These are phyloP conservation scores for Fusarium sp. DNA, from an alignment of 2,329 filamentous ascomycete species.

Conservation along the genomic window DNA sequence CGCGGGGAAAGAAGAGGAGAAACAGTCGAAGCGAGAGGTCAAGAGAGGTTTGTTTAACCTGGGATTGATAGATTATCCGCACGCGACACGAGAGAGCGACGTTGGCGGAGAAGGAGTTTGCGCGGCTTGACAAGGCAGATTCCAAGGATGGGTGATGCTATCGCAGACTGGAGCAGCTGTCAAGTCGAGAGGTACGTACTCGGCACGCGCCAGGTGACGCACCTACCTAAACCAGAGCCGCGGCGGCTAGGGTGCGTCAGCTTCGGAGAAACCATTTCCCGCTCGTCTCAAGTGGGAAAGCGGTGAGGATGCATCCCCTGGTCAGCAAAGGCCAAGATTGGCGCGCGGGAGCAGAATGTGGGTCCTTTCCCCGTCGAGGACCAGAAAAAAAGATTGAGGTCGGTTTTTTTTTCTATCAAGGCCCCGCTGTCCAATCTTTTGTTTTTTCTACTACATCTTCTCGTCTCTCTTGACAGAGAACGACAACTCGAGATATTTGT, in stretches of 20 bases:
- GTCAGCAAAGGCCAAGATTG: slow-evolving; percentile 34
- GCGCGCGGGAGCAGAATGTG: slow-evolving; percentile 23
- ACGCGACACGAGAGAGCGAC: slow-evolving; percentile 1
- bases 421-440: slow-evolving; percentile 24
- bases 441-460: slow-evolving; percentile 20
- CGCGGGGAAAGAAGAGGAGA: slow-evolving; percentile 5
- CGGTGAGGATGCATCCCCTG: slow-evolving; percentile 24
- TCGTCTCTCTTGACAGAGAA: slow-evolving; percentile 12
- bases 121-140: slow-evolving; percentile 36
- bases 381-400: slow-evolving; percentile 32
- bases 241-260: background rate
- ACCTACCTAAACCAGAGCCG: background rate
- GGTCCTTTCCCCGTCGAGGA: slow-evolving; percentile 13
- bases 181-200: slow-evolving; percentile 36
- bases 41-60: background rate
- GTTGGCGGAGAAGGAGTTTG: slow-evolving; percentile 30
- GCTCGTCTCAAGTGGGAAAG: slow-evolving; percentile 19
- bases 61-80: background rate
- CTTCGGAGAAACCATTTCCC: slow-evolving; percentile 29
- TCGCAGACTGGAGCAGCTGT: slow-evolving; percentile 25
- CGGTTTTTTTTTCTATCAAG: slow-evolving; percentile 8
- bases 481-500: background rate
- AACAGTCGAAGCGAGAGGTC: background rate
- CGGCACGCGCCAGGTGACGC: slow-evolving; percentile 15
- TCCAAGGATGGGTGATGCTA: slow-evolving; percentile 43